phyloP scores from a whole-genome alignment of 106 monocot species.

The Hemerocallis citrina region DNA sequence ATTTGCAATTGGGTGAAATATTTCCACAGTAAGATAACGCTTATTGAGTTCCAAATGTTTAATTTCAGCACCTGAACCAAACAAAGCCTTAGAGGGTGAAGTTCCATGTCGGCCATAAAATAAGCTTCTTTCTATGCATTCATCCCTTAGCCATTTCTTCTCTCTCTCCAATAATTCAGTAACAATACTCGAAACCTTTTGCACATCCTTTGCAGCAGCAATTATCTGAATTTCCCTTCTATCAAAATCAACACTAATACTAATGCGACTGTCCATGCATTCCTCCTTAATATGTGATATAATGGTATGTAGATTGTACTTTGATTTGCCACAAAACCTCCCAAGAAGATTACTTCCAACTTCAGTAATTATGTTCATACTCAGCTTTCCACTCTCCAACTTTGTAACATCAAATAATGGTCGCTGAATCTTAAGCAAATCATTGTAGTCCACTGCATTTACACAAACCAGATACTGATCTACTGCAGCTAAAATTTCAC shows the following conservation, averaged over 20 bases:
- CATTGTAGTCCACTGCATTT: slow-evolving; percentile 63
- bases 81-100: slow-evolving; percentile 45
- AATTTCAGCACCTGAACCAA: slow-evolving; percentile 93
- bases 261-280: slow-evolving; percentile 36
- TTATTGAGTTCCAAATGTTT: slow-evolving; percentile 87
- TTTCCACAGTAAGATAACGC: slow-evolving; percentile 59
- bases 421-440: slow-evolving; percentile 27
- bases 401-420: slow-evolving; percentile 41
- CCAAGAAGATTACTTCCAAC: slow-evolving; percentile 45
- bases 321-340: slow-evolving; percentile 69
- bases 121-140: slow-evolving; percentile 65
- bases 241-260: slow-evolving; percentile 57
- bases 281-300: slow-evolving; percentile 28
- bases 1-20: slow-evolving; percentile 54
- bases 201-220: slow-evolving; percentile 43
- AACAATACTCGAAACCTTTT: slow-evolving; percentile 28
- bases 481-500: slow-evolving; percentile 60
- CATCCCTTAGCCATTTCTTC: slow-evolving; percentile 48
- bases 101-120: slow-evolving; percentile 31
- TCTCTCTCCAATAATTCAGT: slow-evolving; percentile 41
- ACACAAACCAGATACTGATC: slow-evolving; percentile 90
- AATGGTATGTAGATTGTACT: slow-evolving; percentile 36
- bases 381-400: slow-evolving; percentile 49
- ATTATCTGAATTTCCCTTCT: slow-evolving; percentile 48
- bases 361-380: slow-evolving; percentile 35